Evolutionary conservation across 345 rosid species (phyloP).

Genomic region (Rhizophora mangle): DNA sequence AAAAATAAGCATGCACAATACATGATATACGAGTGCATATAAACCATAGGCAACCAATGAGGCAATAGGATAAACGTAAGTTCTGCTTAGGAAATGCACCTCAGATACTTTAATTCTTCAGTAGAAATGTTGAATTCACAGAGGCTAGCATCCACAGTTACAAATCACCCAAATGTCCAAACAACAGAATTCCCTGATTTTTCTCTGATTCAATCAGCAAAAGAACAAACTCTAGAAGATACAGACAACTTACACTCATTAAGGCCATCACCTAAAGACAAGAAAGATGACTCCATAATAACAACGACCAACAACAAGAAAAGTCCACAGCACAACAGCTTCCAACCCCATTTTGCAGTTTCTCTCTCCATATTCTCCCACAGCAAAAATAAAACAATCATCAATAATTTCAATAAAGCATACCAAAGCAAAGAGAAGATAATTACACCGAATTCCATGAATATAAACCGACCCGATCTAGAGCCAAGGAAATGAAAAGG

Average conservation of each 20-base stretch:
- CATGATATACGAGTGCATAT: neutral
- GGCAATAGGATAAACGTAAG: neutral
- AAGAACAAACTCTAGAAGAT: neutral
- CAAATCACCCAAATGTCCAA: neutral
- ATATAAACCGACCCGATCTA: neutral
- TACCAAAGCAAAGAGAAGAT: slow-evolving; percentile 10
- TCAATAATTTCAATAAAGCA: neutral
- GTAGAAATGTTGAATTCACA: too few species aligned
- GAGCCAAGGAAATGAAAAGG: neutral
- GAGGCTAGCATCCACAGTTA: too few species aligned
- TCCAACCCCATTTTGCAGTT: slow-evolving; percentile 1
- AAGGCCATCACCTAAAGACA: neutral
- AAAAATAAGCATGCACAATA: neutral
- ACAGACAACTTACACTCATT: neutral
- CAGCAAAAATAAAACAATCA: neutral
- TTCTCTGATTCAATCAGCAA: neutral
- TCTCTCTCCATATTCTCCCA: neutral
- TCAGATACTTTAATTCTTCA: too few species aligned
- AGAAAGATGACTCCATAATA: neutral
- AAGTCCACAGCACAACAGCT: neutral
- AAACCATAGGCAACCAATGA: neutral
- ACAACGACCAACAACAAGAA: neutral
- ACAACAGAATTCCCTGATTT: neutral
- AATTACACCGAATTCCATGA: neutral
- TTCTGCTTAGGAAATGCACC: too few species aligned